Evolutionary conservation across 305 asterid genomes (phyloP), one percentile per base, ranked within the genome.

Genomic region (Fraxinus platypoda): DNA sequence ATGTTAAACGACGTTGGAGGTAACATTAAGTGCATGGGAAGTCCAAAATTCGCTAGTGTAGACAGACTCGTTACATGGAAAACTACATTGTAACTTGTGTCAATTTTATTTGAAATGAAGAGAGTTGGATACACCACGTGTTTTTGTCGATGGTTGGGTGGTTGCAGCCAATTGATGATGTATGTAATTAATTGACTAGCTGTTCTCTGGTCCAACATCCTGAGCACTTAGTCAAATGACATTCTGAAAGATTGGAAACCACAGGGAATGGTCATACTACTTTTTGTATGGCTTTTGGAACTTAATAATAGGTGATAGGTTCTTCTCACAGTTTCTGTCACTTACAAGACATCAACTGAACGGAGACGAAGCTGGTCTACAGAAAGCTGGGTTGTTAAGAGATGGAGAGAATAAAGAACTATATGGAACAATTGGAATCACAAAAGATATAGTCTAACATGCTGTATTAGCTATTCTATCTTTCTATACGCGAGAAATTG

Each of bases 151-250:
- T 76, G 66, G 59, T 62, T 23, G 38, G 38, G 28, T 21, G 25
- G 13, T 76, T 25, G 26, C 25, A 19, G 2, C 26, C 26, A 6
- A n/a, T 57, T n/a, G 66, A 57, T 57, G 28, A 33, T 75, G 62
- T 59, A n/a, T 34, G 17, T 74, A 43, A 70, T 59, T 66, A 79
- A 30, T 57, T 52, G 77, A 71, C 38, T 12, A n/a, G 34, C 80
- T 78, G 31, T 68, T 78, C 30, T 46, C 76, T 81, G 79, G 59
- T 72, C 80, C 75, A 26, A 37, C 6, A 21, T 75, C 75, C 78
- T 75, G 83, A 81, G 59, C 28, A 41, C 78, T 35, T 70, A 79
- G 72, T 82, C 81, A 72, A 70, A 41, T 62, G 35, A 13, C n/a
- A 64, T 26, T 54, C 25, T 30, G 43, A 1, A 21, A 33, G 43